Evolutionary conservation across 176 grass and related monocot genomes (phyloP), one percentile per base, ranked within the genome.

Genomic region (Aegilops sharonensis): DNA sequence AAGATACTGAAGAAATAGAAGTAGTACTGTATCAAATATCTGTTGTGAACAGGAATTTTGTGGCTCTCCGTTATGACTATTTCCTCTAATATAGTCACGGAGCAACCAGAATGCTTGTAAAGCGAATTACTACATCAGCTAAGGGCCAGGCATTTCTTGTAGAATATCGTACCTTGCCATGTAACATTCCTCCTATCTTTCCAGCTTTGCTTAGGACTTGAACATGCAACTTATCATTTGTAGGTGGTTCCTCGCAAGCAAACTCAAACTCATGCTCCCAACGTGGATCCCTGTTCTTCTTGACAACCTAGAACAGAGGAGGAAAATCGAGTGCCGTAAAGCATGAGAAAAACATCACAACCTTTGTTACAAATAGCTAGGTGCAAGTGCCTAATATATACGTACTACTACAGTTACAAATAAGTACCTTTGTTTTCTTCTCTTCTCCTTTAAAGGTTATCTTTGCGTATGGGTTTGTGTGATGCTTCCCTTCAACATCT

Each of bases 401-500:
- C 27, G 1, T 43, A 47, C 3, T 47, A 15, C 45, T 14, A 48
- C 13, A 54, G 15, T 54, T 18, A 18, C 50, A 54, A 54, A 54
- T 89, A 54, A 54, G 18, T 89, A 99, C 97, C 94, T 99, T 92
- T 57, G 97, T 99, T 86, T 99, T 99, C 77, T 63, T 96, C 77
- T 90, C 87, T 68, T 99, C 92, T 37, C 94, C 92, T 85, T 82
- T 94, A 64, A 96, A 96, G 81, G 85, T 85, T 73, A 99, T 88
- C 73, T 87, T 81, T 29, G 86, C 89, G 63, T 96, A 99, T 40
- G 97, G 97, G 64, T 99, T 99, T 68, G 84, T 94, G 80, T 99
- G 97, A 75, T 96, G 90, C 82, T 96, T 95, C 17, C 94, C 97
- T 87, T 96, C 97, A 43, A 99, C 87, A 90, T 95, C 94, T 77